Evolutionary conservation across 2,329 filamentous ascomycete species (phyloP), one percentile per base, ranked within the genome.

Genomic region (Aspergillus novofumigatus): DNA sequence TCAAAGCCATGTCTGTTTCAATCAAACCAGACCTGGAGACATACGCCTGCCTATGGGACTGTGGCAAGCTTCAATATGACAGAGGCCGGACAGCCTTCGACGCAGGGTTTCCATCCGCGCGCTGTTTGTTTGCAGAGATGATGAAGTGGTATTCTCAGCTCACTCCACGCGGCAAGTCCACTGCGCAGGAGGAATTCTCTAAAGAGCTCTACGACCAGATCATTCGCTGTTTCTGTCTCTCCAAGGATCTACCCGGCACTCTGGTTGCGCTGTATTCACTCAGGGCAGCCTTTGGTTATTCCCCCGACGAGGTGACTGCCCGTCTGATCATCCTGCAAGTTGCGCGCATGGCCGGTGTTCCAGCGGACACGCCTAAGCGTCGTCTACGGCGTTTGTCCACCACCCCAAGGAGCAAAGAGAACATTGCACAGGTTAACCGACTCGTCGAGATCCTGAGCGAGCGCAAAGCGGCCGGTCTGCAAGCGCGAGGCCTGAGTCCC

Each of bases 1-100:
- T 86, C 70, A 69, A 75, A 9, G 71, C 75, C 20, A 80, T 90
- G 67, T 80, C 82, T 29, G 63, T 71, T 9, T 73, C 80, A 26
- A 75, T 88, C 44, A 72, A 77, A 51, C 87, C 88, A 0, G 87
- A 91, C 62, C 78, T 86, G 0, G 83, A 87, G 71, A 90, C 88
- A 1, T 91, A 88, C 68, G 81, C 84, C 59, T 82, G 83, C 17
- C 81, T 91, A 14, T 91, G 87, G 86, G 76, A 80, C 61, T 78
- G 77, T 41, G 77, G 72, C 29, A 78, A 79, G 58, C 65, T 76
- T 9, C 74, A 79, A 59, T 78, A 84, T 52, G 78, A 80, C 51
- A 80, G 70, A 10, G 70, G 80, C 55, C 72, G 74, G 26, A 69
- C 75, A 10, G 72, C 80, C 6, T 82, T 82, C 59, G 67, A 77